phyloP scores from a whole-genome alignment of 495 filamentous ascomycete genomes.

The Geoglossum glabrum region DNA sequence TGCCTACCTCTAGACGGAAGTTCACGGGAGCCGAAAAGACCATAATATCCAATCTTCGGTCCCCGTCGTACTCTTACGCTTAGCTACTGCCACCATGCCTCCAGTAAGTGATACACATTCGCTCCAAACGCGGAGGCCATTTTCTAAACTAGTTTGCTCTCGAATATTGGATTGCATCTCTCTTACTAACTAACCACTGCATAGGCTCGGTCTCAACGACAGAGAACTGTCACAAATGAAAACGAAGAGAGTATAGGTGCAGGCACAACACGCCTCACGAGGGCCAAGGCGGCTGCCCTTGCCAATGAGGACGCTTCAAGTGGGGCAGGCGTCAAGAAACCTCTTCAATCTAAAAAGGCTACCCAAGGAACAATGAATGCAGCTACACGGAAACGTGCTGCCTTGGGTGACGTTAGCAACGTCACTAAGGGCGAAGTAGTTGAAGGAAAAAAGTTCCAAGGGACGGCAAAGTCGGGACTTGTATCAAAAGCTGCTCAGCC shows the following conservation, averaged over 20 bases:
- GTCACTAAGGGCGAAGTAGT: constrained; percentile 52
- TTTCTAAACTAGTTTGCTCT: not conserved
- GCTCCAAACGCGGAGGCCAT: not conserved
- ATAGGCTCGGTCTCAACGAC: constrained; percentile 35
- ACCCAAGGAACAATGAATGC: constrained; percentile 18
- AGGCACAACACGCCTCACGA: constrained; percentile 61
- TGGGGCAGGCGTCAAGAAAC: constrained; percentile 18
- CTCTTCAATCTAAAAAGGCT: constrained; percentile 4
- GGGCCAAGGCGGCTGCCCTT: constrained; percentile 74
- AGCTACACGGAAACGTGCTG: constrained; percentile 43
- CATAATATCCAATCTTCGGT: not conserved
- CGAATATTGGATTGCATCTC: not conserved
- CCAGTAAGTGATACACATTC: constrained; percentile 5
- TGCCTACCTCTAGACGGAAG: not conserved
- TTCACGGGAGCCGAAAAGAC: not conserved
- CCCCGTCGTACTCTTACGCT: not conserved
- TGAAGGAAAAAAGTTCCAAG: constrained; percentile 46
- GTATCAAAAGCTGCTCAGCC: constrained; percentile 60
- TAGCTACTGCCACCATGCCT: constrained; percentile 2
- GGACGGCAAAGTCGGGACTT: constrained; percentile 33
- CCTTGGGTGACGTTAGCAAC: constrained; percentile 89
- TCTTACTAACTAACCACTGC: not conserved
- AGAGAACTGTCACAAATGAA: constrained; percentile 60
- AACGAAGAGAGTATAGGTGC: constrained; percentile 74
- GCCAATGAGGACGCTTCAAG: constrained; percentile 29